Percentiles rank a stretch among this genome's conserved stretches.
phyloP scores from a whole-genome alignment of 176 grass and related monocot genomes.

The Eragrostis nindensis region DNA sequence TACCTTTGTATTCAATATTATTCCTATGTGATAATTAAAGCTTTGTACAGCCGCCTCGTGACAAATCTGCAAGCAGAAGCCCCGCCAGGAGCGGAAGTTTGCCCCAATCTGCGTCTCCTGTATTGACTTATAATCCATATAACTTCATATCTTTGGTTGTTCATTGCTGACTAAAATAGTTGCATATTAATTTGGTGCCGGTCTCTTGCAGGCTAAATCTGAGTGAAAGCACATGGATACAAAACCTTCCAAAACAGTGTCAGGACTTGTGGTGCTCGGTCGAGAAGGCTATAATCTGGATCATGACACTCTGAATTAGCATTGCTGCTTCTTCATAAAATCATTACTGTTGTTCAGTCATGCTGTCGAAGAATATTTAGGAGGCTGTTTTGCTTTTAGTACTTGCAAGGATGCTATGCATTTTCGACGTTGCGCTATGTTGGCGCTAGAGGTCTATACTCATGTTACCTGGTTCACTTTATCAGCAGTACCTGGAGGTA shows the following conservation, averaged over 20 bases:
- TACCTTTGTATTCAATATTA: constrained; percentile 15
- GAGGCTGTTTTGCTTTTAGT: background rate
- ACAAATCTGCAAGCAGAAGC: constrained; percentile 45
- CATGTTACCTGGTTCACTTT: background rate
- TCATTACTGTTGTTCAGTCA: background rate
- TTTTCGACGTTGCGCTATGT: background rate
- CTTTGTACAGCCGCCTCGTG: constrained; percentile 36
- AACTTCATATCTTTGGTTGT: background rate
- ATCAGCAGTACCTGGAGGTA: background rate
- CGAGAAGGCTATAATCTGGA: background rate
- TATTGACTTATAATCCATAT: background rate
- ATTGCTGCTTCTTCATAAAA: background rate
- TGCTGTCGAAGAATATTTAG: background rate
- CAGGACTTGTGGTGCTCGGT: background rate
- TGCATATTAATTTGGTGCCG: constrained; percentile 6
- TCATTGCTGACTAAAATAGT: background rate
- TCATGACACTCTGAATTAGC: constrained; percentile 7
- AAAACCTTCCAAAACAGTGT: constrained; percentile 8
- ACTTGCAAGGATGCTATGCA: constrained; percentile 6
- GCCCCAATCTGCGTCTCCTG: constrained; percentile 38
- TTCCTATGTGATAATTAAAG: constrained; percentile 23
- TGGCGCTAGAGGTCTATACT: background rate
- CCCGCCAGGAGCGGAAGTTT: constrained; percentile 49
- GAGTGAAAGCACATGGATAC: constrained; percentile 23
- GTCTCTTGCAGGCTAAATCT: constrained; percentile 43